A percentile compares a stretch with the other conserved stretches of the same genome.
Conservation (phyloP, 75 land plant species). For the Adiantum capillusveneris region DNA sequence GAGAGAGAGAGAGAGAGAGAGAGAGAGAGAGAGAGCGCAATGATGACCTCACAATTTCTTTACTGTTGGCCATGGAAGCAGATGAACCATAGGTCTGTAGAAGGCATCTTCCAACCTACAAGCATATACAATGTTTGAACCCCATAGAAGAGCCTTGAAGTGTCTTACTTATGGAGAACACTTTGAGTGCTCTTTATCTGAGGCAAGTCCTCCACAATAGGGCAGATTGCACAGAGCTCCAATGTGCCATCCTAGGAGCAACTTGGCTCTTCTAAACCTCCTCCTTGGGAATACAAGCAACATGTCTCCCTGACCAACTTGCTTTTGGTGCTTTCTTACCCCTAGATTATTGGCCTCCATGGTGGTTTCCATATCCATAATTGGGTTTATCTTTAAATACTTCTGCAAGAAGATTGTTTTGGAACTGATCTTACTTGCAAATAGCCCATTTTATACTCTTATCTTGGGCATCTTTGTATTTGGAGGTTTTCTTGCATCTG, state of each 20-base stretch:
- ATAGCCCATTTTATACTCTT: slow-evolving; percentile 81
- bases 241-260: slow-evolving; percentile 83
- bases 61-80: no score
- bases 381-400: slow-evolving; percentile 95
- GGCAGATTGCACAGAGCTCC: slow-evolving; percentile 28
- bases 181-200: background rate
- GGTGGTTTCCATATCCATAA: slow-evolving; percentile 86
- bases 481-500: slow-evolving; percentile 82
- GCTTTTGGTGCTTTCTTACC: slow-evolving; percentile 60
- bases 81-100: no score
- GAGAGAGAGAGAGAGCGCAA: no score
- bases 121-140: no score
- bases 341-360: slow-evolving; percentile 75
- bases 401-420: slow-evolving; percentile 76
- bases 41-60: no score
- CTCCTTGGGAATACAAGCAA: slow-evolving; percentile 75
- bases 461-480: slow-evolving; percentile 83
- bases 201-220: background rate
- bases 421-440: slow-evolving; percentile 71
- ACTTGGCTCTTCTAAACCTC: slow-evolving; percentile 76
- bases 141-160: no score
- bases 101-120: no score
- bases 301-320: slow-evolving; percentile 4
- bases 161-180: no score
- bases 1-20: no score